These are phyloP conservation scores for Pestalotiopsis sp. DNA, from an alignment of 2,329 filamentous ascomycete species.

Conservation along the genomic window DNA sequence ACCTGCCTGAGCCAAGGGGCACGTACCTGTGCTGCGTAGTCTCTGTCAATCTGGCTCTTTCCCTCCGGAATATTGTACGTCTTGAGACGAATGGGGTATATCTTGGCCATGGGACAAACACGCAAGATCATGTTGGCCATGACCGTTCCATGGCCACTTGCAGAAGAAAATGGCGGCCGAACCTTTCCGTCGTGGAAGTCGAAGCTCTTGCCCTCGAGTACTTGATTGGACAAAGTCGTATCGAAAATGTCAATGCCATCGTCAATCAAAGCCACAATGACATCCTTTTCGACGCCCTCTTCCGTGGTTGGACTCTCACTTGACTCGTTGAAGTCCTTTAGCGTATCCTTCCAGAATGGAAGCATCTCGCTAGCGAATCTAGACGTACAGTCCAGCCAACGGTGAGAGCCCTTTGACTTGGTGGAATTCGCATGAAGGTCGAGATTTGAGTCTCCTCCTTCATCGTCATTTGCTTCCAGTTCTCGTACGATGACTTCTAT, in stretches of 20 bases:
- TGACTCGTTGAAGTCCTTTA: not conserved
- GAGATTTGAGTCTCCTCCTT: no score
- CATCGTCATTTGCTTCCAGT: no score
- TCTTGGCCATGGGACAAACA: slow-evolving; percentile 16
- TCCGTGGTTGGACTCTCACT: not conserved
- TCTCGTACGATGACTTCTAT: no score
- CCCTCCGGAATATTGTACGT: no score
- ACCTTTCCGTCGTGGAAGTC: slow-evolving; percentile 16
- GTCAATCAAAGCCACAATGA: slow-evolving; percentile 13
- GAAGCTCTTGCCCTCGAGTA: slow-evolving; percentile 17
- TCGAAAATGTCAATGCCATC: slow-evolving; percentile 8
- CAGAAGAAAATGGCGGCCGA: not conserved
- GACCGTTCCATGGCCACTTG: not conserved
- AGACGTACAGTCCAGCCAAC: not conserved
- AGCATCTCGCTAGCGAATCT: not conserved
- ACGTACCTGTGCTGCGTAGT: no score
- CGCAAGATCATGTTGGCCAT: slow-evolving; percentile 17
- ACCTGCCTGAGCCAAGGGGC: no score
- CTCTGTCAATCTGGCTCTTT: no score
- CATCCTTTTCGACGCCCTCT: slow-evolving; percentile 9
- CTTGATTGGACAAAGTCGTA: not conserved
- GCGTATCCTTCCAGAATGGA: not conserved
- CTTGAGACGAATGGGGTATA: not conserved
- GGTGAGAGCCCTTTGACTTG: no score
- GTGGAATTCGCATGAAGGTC: no score